Evolutionary conservation across 1,284 basidiomycete species (phyloP), one percentile per base, ranked within the genome.

Genomic region (Rhodotorula sp.): DNA sequence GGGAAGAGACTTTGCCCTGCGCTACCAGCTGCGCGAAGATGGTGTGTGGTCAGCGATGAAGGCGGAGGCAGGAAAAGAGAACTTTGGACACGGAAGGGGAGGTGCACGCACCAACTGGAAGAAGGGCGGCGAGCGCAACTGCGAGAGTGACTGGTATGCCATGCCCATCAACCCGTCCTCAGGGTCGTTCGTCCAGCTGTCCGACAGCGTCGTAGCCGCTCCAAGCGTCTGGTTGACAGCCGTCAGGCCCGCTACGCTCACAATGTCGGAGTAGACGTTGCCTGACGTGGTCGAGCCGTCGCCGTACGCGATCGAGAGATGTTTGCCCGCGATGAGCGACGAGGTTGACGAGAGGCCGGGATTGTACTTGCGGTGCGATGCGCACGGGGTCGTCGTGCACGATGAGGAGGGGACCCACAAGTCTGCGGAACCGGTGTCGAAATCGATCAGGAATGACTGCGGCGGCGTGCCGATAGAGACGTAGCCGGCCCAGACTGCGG

Each of bases 261-360:
- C 84, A 7, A 80, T 83, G 75, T 90, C 88, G 6, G 80, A 81
- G 80, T 85, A 88, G 69, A 86, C 82, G 44, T 81, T 80, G 50
- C 88, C 88, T 19, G 79, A 78, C 17, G 86, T 86, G n/a, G 82
- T 82, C 19, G 85, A 86, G n/a, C 86, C 86, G 77, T 88, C 87
- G 21, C 85, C 87, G 78, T 86, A 90, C 5, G 76, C 27, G 67
- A 88, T 84, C 9, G 54, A 66, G 80, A 88, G 88, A 0, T 73
- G 75, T 65, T 79, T 78, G 53, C 78, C 79, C 50, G 74, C 69
- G 2, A 72, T 61, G 3, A 10, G 21, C 13, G 46, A 19, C 25
- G 76, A 72, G 1, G 78, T 80, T 13, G 76, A 71, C 8, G 76
- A 78, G 10, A 39, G n/a, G 27, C 70, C 64, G 17, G 78, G 60